These are phyloP conservation scores for Vaccinium vitisidaea DNA, from an alignment of 148 eudicot genomes.

Conservation along the genomic window DNA sequence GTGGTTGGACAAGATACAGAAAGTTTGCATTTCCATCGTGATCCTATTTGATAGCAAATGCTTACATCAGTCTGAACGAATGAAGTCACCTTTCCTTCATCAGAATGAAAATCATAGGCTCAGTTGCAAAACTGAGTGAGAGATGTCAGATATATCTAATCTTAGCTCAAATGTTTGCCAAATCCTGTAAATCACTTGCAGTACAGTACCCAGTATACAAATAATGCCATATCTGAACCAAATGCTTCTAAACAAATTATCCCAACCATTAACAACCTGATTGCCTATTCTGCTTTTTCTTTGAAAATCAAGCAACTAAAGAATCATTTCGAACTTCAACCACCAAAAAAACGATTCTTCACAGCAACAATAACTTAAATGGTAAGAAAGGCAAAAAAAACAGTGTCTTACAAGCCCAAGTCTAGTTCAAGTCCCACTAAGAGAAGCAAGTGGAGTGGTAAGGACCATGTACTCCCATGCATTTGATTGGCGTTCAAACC, in stretches of 20 bases:
- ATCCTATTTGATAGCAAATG: background rate
- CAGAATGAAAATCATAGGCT: background rate
- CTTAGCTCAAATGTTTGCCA: background rate
- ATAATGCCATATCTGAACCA: too few relatives aligned
- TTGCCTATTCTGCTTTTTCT: background rate
- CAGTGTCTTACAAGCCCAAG: too few relatives aligned
- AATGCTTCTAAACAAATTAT: too few relatives aligned
- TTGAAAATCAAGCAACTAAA: background rate
- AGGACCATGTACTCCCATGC: too few relatives aligned
- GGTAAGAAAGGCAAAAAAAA: too few relatives aligned
- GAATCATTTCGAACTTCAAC: background rate
- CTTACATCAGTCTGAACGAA: background rate
- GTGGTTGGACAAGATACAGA: background rate
- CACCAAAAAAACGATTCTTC: too few relatives aligned
- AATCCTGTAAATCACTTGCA: background rate
- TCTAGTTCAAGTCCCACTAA: too few relatives aligned
- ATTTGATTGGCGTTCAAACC: too few relatives aligned
- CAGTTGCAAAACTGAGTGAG: background rate
- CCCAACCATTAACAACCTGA: background rate
- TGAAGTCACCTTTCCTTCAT: background rate
- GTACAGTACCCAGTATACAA: background rate
- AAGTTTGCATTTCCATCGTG: background rate
- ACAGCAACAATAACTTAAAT: too few relatives aligned
- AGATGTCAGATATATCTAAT: background rate
- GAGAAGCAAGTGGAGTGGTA: too few relatives aligned